Percentiles rank a stretch among this genome's conserved stretches.
These are phyloP conservation scores for Candida sithepensis DNA, from an alignment of 805 yeast genomes.

Conservation along the genomic window DNA sequence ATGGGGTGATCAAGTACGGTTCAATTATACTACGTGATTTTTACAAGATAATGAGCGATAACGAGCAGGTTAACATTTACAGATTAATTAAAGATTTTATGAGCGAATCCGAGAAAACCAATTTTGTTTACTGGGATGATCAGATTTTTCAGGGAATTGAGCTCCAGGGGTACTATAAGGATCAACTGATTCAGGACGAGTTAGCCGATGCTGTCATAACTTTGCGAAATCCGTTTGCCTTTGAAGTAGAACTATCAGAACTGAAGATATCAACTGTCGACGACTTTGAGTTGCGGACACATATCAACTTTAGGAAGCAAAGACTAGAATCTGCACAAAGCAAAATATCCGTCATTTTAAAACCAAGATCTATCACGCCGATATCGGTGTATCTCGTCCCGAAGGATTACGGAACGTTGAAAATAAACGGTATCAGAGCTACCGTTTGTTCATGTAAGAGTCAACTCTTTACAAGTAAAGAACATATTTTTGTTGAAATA, in stretches of 20 bases:
- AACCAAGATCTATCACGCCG: conserved; percentile 34
- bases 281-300: conserved; percentile 26
- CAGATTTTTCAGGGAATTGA: conserved; percentile 36
- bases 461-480: conserved; percentile 35
- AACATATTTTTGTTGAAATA: background rate
- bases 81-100: conserved; percentile 31
- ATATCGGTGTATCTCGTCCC: conserved; percentile 49
- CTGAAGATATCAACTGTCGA: conserved; percentile 35
- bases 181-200: conserved; percentile 55
- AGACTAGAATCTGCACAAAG: conserved; percentile 11
- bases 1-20: conserved; percentile 44
- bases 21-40: conserved; percentile 54
- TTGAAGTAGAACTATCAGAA: conserved; percentile 59
- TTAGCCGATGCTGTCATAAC: conserved; percentile 51
- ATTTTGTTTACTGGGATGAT: conserved; percentile 68
- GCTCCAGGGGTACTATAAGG: conserved; percentile 8
- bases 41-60: conserved; percentile 47
- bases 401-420: conserved; percentile 42
- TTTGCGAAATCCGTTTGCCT: conserved; percentile 77
- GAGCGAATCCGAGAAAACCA: background rate
- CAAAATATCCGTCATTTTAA: conserved; percentile 27
- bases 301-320: conserved; percentile 17
- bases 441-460: conserved; percentile 47
- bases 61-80: conserved; percentile 51
- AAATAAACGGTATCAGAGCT: conserved; percentile 48